Conservation (phyloP, 2,329 filamentous ascomycete species). For the Dothidotthia symphoricarpi region DNA sequence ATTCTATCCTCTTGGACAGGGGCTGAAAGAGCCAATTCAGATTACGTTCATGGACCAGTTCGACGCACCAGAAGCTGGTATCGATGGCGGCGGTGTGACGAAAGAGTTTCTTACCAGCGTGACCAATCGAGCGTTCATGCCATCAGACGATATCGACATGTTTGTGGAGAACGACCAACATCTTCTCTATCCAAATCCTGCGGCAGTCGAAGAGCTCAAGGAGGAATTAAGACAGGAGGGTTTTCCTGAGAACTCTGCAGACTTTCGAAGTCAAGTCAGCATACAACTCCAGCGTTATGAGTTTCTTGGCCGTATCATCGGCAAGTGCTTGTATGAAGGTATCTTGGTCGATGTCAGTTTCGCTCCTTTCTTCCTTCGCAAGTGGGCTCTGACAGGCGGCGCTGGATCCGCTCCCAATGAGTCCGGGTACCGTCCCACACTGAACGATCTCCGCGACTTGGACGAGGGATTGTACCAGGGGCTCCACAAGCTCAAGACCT, state of each 20-base stretch:
- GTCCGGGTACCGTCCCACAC: constrained; percentile 78
- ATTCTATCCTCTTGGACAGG: constrained; percentile 78
- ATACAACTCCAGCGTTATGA: constrained; percentile 75
- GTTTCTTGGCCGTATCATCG: constrained; percentile 87
- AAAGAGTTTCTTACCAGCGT: constrained; percentile 94
- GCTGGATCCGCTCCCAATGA: constrained; percentile 62
- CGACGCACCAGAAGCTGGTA: constrained; percentile 81
- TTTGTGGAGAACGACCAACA: constrained; percentile 86
- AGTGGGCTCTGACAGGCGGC: constrained; percentile 80
- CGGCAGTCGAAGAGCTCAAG: constrained; percentile 66
- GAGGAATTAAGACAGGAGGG: constrained; percentile 56
- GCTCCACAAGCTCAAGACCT: constrained; percentile 78
- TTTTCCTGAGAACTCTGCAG: constrained; percentile 53
- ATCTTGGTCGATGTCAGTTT: constrained; percentile 93
- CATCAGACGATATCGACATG: constrained; percentile 55
- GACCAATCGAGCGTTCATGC: constrained; percentile 77
- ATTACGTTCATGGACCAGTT: constrained; percentile 96
- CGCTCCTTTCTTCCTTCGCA: constrained; percentile 91
- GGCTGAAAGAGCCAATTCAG: constrained; percentile 90
- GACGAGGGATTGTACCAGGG: constrained; percentile 90
- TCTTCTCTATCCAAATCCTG: constrained; percentile 83
- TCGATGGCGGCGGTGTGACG: constrained; percentile 94
- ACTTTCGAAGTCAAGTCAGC: constrained; percentile 58
- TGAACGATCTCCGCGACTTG: constrained; percentile 91
- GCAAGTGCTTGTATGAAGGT: constrained; percentile 96